Base-by-base conservation (phyloP, 139 green algal genomes). In the Chlorella sp. region DNA sequence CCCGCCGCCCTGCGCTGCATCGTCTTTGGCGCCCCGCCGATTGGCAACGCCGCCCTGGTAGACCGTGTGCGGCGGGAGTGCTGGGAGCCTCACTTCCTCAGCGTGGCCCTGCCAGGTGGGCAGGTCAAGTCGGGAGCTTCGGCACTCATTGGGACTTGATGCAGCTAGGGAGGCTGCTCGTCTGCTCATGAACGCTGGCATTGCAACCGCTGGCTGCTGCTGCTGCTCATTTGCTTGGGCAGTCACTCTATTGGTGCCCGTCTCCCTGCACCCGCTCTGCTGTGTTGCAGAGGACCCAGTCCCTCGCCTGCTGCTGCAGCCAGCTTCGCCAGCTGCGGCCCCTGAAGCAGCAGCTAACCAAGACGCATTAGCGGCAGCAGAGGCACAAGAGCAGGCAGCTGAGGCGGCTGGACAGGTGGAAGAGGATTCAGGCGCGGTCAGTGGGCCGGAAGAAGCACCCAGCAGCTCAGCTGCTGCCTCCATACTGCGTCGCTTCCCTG, bases 11-110 rank as follows among this genome's bases (percentile, higher is more conserved):
- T 86, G 71, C 60, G 72, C 60, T 86, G 82, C 82, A 11, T 82
- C 36, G n/a, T n/a, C 17, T 86, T 86, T 81, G 82, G 72, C 56
- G 51, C 51, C 38, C 82, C 82, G 18, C 26, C 82, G 41, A 56
- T 86, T 11, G 82, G 72, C 71, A 86, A 81, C 17, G 62, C 39
- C 12, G 70, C 72, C 15, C 72, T 86, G 23, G 82, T 72, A 4
- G 28, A 7, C 1, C 69, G 79, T 23, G 81, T 81, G 23, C 55
- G 17, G 32, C 18, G 16, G 23, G 34, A 63, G 26, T 56, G 36
- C 26, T 86, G 81, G 81, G 55, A 73, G 21, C 7, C 34, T 23
- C 70, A 74, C 70, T 86, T 86, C 28, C 23, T 38, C 12, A 51
- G 69, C 57, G 68, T 78, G 2, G 51, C 70, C 16, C 56, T 86